phyloP scores from a whole-genome alignment of 768 basidiomycete genomes.

The Paxillus involutus region DNA sequence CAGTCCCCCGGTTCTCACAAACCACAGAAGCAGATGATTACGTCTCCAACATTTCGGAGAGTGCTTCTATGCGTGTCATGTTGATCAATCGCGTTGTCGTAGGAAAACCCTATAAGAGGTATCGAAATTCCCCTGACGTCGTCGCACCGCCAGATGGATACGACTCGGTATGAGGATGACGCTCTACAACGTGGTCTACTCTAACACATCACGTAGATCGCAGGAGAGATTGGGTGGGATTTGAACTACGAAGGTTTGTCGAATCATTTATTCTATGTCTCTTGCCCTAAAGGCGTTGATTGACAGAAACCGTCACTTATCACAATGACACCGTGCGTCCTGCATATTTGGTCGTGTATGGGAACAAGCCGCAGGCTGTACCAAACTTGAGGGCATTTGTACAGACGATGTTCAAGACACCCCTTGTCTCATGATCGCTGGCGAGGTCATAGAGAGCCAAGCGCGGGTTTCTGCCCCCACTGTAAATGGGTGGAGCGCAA shows the following conservation, averaged over 20 bases:
- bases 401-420: slow-evolving; percentile 30
- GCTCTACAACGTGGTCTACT: background rate
- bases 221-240: slow-evolving; percentile 62
- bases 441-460: background rate
- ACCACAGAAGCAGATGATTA: slow-evolving; percentile 68
- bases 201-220: slow-evolving; percentile 38
- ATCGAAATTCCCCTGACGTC: slow-evolving; percentile 47
- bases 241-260: slow-evolving; percentile 55
- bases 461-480: background rate
- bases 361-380: slow-evolving; percentile 24
- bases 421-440: slow-evolving; percentile 22
- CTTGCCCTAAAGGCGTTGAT: background rate
- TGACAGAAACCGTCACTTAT: slow-evolving; percentile 63
- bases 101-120: slow-evolving; percentile 53
- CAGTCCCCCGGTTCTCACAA: slow-evolving; percentile 3
- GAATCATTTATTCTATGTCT: background rate
- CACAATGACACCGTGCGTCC: slow-evolving; percentile 66
- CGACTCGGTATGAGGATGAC: slow-evolving; percentile 49
- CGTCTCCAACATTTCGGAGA: slow-evolving; percentile 40
- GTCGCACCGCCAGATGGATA: slow-evolving; percentile 54
- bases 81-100: slow-evolving; percentile 64
- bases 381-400: slow-evolving; percentile 27
- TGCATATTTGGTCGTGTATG: slow-evolving; percentile 66
- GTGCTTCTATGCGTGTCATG: slow-evolving; percentile 46
- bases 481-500: background rate